Conservation (phyloP, 2,329 filamentous ascomycete genomes). For the Aureobasidium uvarum region DNA sequence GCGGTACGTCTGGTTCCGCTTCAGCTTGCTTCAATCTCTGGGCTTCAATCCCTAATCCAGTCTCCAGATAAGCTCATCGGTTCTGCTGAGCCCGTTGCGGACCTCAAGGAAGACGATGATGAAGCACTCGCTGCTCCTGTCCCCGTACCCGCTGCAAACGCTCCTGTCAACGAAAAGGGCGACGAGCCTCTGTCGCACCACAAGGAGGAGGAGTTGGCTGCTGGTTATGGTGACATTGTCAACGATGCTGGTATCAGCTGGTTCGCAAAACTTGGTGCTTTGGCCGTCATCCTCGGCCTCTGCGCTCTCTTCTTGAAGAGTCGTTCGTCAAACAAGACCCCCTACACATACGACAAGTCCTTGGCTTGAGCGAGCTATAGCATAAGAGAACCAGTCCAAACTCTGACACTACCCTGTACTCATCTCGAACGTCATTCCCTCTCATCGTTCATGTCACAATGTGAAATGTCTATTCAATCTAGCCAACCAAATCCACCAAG, state of each 20-base stretch:
- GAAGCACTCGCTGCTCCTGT: constrained; percentile 4
- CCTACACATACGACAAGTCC: constrained; percentile 19
- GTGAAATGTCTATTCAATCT: background rate
- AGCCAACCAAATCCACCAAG: too few species aligned
- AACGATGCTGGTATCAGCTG: constrained; percentile 42
- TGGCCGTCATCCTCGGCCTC: constrained; percentile 45
- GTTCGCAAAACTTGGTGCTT: constrained; percentile 47
- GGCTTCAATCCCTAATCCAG: constrained; percentile 24
- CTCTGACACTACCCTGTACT: background rate
- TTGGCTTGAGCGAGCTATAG: constrained; percentile 22
- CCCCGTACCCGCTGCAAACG: constrained; percentile 43
- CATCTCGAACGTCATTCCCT: background rate
- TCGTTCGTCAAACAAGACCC: constrained; percentile 29
- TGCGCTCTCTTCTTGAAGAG: constrained; percentile 45
- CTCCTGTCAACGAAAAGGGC: constrained; percentile 32
- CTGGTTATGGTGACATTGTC: constrained; percentile 27
- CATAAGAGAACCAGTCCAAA: background rate
- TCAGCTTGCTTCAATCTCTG: constrained; percentile 32
- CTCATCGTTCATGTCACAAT: too few species aligned
- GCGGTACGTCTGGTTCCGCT: constrained; percentile 33
- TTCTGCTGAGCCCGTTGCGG: constrained; percentile 20
- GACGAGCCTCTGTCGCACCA: constrained; percentile 28
- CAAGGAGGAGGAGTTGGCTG: constrained; percentile 30
- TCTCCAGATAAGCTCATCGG: constrained; percentile 20
- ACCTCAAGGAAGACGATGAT: constrained; percentile 18